Evolutionary conservation across 495 filamentous ascomycete species (phyloP), one percentile per base, ranked within the genome.

Genomic region (Daldinia vernicosa): DNA sequence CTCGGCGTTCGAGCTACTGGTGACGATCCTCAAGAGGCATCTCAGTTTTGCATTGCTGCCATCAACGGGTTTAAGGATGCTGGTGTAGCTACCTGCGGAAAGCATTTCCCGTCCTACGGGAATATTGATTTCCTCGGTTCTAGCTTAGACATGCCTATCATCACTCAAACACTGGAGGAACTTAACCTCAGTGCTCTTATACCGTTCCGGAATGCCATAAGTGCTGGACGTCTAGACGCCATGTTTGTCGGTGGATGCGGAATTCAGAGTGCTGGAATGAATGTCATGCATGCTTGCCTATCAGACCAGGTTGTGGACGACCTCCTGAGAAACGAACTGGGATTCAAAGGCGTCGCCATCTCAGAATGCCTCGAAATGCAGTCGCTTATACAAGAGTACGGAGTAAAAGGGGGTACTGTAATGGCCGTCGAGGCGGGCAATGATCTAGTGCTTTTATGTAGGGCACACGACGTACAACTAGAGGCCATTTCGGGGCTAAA

Each of bases 331-430:
- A 89, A 90, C 54, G 92, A 96, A 67, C 84, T 97, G 50, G 89
- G 91, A 7, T 97, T 97, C 74, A 85, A 92, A 63, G 93, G 93
- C 3, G 93, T 97, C 6, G 93, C 93, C n/a, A 91, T 97, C 47
- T 96, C 93, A 0, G 93, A 97, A 74, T 97, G 93, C 63, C 83
- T 97, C n/a, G 93, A 97, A 77, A 97, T 97, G 93, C 93, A 97
- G 71, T 92, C 93, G 0, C 84, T 97, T 14, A 91, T 91, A 57
- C 92, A 94, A 69, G 94, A 97, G 69, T 95, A 97, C 68, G 93
- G 93, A 12, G 92, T 97, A n/a, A 91, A 92, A 63, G 93, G 93
- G 14, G 93, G 93, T 15, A 95, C 92, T 0, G 92, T 97, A 60
- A 97, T 97, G 93, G 93, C 93, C 0, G 92, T 96, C 63, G 94